Evolutionary conservation across 345 rosid species (phyloP), one percentile per base, ranked within the genome.

Genomic region (Pistacia vera): DNA sequence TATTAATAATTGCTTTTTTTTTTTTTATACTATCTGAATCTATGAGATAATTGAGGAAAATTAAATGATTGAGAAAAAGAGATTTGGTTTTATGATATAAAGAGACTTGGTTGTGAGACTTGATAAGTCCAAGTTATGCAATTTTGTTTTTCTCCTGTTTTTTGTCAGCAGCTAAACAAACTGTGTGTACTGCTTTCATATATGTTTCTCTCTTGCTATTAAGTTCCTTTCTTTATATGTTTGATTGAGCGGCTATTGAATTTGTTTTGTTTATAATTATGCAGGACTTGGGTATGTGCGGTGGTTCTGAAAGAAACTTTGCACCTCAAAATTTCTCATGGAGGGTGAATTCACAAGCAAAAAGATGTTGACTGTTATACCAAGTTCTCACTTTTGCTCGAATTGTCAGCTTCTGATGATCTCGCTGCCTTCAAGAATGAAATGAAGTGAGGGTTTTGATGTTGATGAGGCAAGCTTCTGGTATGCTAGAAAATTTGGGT

Each of bases 401-500:
- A 95, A 73, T 85, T 91, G 30, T 84, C 96, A 0, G 98, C 97
- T 20, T 88, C 85, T 4, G 90, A 90, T 70, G 86, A 93, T 77
- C 90, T 91, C 41, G 62, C 57, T 5, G 88, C 86, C 78, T 91
- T 93, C 81, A 76, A 25, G 83, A 80, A 2, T 35, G 90, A 86
- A 74, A 79, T 86, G 90, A 91, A 75, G 84, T 70, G 74, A 90
- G 48, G 83, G 86, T 65, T 72, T 72, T 71, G 89, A 81, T 62
- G 72, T 93, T 14, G 88, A 86, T 17, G 86, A 83, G 64, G 61
- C 91, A 25, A 86, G 91, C 76, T 76, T 81, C 17, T 95, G 99
- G 99, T 95, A 95, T 56, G 88, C 92, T n/a, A 71, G 91, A 80
- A 87, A 87, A 75, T 81, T 84, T 36, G 96, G 98, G 72, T 88